Base-by-base conservation (phyloP, 768 basidiomycete genomes). In the Amanita inopinata region DNA sequence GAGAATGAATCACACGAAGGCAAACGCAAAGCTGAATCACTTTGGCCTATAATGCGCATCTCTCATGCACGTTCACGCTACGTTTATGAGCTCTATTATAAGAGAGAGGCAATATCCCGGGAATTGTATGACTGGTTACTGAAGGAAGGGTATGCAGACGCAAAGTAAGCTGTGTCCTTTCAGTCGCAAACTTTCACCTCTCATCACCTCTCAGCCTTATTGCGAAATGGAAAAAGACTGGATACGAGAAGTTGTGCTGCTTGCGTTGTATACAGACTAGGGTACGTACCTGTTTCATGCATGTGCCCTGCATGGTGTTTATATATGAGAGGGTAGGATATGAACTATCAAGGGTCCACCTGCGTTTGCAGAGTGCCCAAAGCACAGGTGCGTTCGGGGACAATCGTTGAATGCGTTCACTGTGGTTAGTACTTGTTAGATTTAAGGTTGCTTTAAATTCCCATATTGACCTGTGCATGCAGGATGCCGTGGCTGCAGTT, bases 1-100 rank as follows among this genome's bases (percentile, higher is more conserved):
- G 96, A 99, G 71, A 96, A 93, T 56, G 96, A 99, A 65, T 81
- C 83, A 1, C 96, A 99, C 60, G 96, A 99, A 61, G 96, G 96
- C 49, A 98, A 99, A 61, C 88, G 92, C 59, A 91, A 86, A 63
- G 77, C 83, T 18, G 90, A 92, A 64, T 85, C 85, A 4, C 61
- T 91, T 28, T 93, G 96, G 94, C 91, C 94, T 32, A 96, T 99
- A 48, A 98, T 98, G 92, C 81, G 91, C 25, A 91, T 98, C 56
- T 86, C 90, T 14, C 96, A 99, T 63, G 84, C 93, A 7, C 83
- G 96, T 30, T 94, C 93, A 33, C 73, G 91, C 51, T 97, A 97
- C 62, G 89, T 99, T 46, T 98, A 98, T 56, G 96, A 99, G 62
- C 73, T 98, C 47, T 98, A 96, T 66, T 97, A 98, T 69, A 94